Evolutionary conservation across 495 filamentous ascomycete species (phyloP), one percentile per base, ranked within the genome.

Genomic region (Apiosordaria backusii): DNA sequence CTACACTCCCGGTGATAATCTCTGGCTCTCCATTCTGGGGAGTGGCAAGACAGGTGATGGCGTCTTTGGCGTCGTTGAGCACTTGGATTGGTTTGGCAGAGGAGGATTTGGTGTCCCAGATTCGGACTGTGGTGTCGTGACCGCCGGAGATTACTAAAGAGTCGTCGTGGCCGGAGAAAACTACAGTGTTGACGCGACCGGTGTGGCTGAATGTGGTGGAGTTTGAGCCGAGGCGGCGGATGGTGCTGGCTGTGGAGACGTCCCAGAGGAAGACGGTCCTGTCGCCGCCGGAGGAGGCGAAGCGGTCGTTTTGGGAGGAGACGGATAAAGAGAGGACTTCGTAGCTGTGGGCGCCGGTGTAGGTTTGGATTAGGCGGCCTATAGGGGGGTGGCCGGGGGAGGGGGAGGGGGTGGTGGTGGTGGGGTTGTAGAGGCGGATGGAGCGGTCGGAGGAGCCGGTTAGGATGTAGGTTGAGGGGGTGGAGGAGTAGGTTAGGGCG

Each of bases 181-280:
- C 79, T 3, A 93, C 90, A 16, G 82, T 77, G 75, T 98, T 96
- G 40, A 99, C 81, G 25, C 92, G 79, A 19, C 85, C 84, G 50
- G 79, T 81, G 78, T 96, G 92, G 4, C 89, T 91, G 57, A 82
- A 78, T 27, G 67, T 57, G 0, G 64, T 66, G 9, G 68, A 67
- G 62, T 77, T 71, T 26, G 81, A 81, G 27, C 81, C 82, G 81
- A 93, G 96, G 29, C 94, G 83, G 27, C 88, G 83, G 18, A 89
- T 72, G 0, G 94, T 97, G 69, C 79, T 78, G 9, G 89, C 92
- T 4, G 89, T 89, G 4, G 87, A 79, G 0, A 97, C 95, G 78
- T 99, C 95, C 95, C 95, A 99, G 19, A 96, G 84, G 73, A 97
- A 96, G 4, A 96, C 91, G 70, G 83, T 84, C 69, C 91, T 87